These are phyloP conservation scores for Cenchrus americanus DNA, from an alignment of 176 grass and related monocot species.

Conservation along the genomic window DNA sequence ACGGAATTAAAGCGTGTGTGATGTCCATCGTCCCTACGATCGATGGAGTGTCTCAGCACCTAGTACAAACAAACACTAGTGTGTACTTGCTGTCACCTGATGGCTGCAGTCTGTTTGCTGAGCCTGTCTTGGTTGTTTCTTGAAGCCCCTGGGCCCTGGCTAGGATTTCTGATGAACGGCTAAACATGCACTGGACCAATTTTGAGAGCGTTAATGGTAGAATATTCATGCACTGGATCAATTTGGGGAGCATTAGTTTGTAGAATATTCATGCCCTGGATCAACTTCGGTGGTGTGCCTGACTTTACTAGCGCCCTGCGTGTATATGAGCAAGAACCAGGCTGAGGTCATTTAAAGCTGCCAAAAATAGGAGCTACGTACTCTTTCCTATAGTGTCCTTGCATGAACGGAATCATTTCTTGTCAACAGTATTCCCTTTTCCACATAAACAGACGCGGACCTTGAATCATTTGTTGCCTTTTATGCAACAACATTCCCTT, in stretches of 20 bases:
- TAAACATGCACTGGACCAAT: not conserved
- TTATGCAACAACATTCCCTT: too few species aligned
- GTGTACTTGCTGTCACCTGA: too few species aligned
- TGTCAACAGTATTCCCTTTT: too few species aligned
- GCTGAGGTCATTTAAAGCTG: not conserved
- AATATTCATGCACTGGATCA: not conserved
- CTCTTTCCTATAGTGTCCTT: not conserved
- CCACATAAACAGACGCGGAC: too few species aligned
- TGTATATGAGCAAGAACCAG: not conserved
- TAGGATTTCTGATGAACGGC: not conserved
- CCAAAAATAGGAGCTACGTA: not conserved
- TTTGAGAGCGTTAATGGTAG: too few species aligned
- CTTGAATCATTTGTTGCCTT: too few species aligned
- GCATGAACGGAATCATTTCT: not conserved
- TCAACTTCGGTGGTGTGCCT: not conserved
- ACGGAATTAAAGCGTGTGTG: not conserved
- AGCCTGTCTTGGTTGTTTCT: not conserved
- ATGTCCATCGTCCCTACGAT: not conserved
- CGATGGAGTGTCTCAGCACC: not conserved
- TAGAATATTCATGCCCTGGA: not conserved
- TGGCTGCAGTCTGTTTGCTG: not conserved
- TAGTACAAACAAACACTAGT: not conserved
- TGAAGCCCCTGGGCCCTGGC: too few species aligned
- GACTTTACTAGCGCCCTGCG: not conserved
- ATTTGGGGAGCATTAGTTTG: not conserved